These are phyloP conservation scores for Beauveria sp. DNA, from an alignment of 2,329 filamentous ascomycete genomes.

Conservation along the genomic window DNA sequence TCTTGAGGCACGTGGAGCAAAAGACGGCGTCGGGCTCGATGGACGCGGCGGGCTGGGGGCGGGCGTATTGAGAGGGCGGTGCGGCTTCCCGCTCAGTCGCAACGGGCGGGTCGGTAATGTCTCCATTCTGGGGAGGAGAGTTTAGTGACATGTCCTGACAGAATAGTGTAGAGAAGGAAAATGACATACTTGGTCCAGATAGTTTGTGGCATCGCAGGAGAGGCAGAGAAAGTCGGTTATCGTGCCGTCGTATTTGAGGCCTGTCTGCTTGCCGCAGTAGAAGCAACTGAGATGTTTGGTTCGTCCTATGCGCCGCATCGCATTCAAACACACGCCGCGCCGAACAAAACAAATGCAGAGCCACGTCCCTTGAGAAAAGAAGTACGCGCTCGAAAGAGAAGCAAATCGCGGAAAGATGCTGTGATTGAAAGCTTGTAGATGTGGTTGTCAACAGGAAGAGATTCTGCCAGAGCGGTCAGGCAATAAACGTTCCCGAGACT, in stretches of 20 bases:
- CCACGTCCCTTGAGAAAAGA: neutral
- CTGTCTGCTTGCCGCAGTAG: constrained; percentile 69
- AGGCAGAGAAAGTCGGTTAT: constrained; percentile 64
- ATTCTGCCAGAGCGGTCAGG: constrained; percentile 14
- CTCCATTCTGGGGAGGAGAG: constrained; percentile 55
- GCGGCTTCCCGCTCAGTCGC: constrained; percentile 39
- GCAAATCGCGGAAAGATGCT: neutral
- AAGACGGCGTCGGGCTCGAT: constrained; percentile 36
- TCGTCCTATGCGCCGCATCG: constrained; percentile 37
- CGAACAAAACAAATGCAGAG: neutral
- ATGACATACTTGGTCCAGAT: constrained; percentile 68
- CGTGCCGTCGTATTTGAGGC: constrained; percentile 47
- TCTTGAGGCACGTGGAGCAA: constrained; percentile 77
- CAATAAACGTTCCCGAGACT: neutral
- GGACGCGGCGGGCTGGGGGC: constrained; percentile 27
- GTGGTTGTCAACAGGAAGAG: constrained; percentile 6
- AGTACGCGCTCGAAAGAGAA: neutral
- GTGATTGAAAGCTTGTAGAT: neutral
- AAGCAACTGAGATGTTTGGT: constrained; percentile 59
- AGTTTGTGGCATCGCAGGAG: constrained; percentile 79
- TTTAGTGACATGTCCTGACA: neutral
- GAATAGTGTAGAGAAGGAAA: neutral
- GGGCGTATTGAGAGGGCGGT: constrained; percentile 39
- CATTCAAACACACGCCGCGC: neutral
- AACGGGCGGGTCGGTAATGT: constrained; percentile 80